phyloP scores from a whole-genome alignment of 139 green algal genomes.

The Spirogloea muscicola region DNA sequence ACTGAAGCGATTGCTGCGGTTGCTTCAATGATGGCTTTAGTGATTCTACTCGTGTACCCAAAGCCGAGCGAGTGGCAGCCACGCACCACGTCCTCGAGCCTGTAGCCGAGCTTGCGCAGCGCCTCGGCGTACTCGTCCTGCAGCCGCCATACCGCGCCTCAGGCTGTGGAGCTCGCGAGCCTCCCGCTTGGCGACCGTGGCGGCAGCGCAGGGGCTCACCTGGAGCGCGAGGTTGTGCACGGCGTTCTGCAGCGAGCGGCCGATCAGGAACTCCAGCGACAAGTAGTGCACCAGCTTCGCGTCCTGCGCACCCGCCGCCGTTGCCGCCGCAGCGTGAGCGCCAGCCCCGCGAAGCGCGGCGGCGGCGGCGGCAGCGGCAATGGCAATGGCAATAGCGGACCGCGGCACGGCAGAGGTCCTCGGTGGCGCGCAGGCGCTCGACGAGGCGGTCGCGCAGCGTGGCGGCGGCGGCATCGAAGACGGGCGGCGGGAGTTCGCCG shows the following conservation, averaged over 20 bases:
- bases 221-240: conserved; percentile 90
- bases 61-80: not conserved
- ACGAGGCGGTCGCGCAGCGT: too few relatives aligned
- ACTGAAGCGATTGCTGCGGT: not conserved
- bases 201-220: conserved; percentile 12
- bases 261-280: conserved; percentile 93
- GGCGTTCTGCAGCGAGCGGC: conserved; percentile 87
- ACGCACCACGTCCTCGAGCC: conserved; percentile 47
- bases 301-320: too few relatives aligned
- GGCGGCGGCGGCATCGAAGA: too few relatives aligned
- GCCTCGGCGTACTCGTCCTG: conserved; percentile 43
- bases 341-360: too few relatives aligned
- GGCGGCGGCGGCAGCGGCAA: not conserved
- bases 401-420: too few relatives aligned
- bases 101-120: conserved; percentile 44
- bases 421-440: too few relatives aligned
- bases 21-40: not conserved
- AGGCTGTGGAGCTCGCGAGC: not conserved
- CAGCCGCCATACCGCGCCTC: not conserved
- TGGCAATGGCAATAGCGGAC: too few relatives aligned
- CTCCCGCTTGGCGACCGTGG: too few relatives aligned
- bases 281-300: conserved; percentile 97
- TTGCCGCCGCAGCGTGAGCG: not conserved
- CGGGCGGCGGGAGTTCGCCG: too few relatives aligned
- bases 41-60: not conserved